These are phyloP conservation scores for Phytopythium mirpurense DNA, from an alignment of 352 stramenopile genomes.

Conservation along the genomic window DNA sequence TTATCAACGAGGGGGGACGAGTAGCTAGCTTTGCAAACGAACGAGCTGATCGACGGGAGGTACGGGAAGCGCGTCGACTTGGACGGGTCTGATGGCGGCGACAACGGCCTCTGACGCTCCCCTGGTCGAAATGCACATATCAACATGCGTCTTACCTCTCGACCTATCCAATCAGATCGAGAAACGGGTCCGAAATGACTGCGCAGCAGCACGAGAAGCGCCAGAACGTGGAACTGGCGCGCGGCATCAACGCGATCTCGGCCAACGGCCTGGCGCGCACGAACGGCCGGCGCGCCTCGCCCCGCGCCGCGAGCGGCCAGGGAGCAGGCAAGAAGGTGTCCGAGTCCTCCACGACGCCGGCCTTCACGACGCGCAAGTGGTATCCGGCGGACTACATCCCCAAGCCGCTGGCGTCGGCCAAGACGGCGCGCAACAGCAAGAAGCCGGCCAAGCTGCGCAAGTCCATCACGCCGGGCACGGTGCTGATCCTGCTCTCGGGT, in stretches of 20 bases:
- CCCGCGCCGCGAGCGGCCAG: constrained; percentile 12
- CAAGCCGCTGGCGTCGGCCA: constrained; percentile 64
- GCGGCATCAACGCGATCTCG: constrained; percentile 75
- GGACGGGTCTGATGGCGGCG: not conserved
- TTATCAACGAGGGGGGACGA: not conserved
- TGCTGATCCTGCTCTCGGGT: constrained; percentile 97
- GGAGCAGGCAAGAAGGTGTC: constrained; percentile 6
- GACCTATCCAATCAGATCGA: not conserved
- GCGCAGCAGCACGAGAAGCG: constrained; percentile 23
- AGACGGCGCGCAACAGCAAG: constrained; percentile 71
- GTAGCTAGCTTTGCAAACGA: too few relatives aligned
- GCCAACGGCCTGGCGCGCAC: constrained; percentile 57
- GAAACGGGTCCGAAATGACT: not conserved
- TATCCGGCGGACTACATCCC: constrained; percentile 75
- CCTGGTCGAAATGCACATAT: not conserved
- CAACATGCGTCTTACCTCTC: not conserved
- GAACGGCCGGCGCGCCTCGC: constrained; percentile 49
- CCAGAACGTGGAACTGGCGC: constrained; percentile 55
- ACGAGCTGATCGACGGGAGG: too few relatives aligned
- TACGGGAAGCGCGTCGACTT: not conserved
- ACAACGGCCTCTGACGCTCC: not conserved
- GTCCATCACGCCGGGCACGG: constrained; percentile 95
- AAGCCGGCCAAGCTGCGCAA: constrained; percentile 94
- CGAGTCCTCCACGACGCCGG: not conserved
- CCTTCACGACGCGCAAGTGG: constrained; percentile 32